Conservation (phyloP, 768 basidiomycete species). For the Phaeotremella skinneri region DNA sequence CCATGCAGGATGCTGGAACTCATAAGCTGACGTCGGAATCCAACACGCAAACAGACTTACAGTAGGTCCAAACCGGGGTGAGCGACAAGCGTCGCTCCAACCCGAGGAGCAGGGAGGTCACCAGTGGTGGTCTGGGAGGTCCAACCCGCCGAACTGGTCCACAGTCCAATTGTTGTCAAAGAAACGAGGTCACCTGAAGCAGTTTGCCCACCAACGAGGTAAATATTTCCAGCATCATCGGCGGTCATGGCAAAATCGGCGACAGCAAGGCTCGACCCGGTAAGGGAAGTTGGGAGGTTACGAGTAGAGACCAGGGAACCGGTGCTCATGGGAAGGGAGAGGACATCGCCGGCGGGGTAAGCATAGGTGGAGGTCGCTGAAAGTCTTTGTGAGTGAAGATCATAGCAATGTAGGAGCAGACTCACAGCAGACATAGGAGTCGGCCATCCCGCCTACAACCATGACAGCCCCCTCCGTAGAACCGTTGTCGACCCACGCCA, state of each 20-base stretch:
- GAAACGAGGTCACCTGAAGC: conserved; percentile 39
- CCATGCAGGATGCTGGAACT: conserved; percentile 42
- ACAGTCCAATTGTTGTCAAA: conserved; percentile 39
- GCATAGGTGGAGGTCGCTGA: conserved; percentile 39
- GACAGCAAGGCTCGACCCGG: conserved; percentile 38
- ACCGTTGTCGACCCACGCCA: conserved; percentile 30
- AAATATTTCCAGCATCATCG: conserved; percentile 28
- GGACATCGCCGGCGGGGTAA: conserved; percentile 44
- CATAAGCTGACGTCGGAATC: background rate
- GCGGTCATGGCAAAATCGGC: conserved; percentile 46
- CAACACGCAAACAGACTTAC: conserved; percentile 15
- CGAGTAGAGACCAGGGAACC: conserved; percentile 27
- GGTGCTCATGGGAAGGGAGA: conserved; percentile 38
- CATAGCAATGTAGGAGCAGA: background rate
- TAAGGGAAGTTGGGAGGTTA: conserved; percentile 30
- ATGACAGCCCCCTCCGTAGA: conserved; percentile 29
- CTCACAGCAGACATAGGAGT: conserved; percentile 49
- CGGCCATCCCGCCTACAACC: conserved; percentile 47
- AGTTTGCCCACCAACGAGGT: conserved; percentile 44
- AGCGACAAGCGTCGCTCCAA: conserved; percentile 45
- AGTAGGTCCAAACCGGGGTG: conserved; percentile 46
- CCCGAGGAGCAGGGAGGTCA: conserved; percentile 40
- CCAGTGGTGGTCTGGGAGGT: conserved; percentile 35
- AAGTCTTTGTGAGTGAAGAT: background rate
- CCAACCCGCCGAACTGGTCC: conserved; percentile 40